Evolutionary conservation across 306 rosid species (phyloP), one percentile per base, ranked within the genome.

Genomic region (Corylus americana): DNA sequence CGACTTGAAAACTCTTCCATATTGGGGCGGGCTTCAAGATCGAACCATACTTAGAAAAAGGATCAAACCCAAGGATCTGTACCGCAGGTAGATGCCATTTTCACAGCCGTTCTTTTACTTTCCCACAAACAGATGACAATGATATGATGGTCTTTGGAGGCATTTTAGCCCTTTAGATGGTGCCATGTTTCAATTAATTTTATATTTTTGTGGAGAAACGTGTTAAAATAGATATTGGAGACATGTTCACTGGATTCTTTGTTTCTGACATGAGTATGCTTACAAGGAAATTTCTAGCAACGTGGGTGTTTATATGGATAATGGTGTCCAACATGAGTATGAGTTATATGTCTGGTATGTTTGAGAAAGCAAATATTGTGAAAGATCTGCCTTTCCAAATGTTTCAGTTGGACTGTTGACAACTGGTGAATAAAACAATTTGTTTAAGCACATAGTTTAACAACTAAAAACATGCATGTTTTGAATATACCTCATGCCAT

Each of bases 11-110:
- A 85, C 88, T 79, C 97, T 96, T 90, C 99, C 99, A 11, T 96
- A 96, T 72, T 96, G 98, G 99, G 99, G 99, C 49, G 97, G 93
- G 82, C 84, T 86, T 76, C 79, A 90, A 16, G 98, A 96, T 74
- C 96, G 98, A 82, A 72, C 92, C 3, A 94, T 96, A 20, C 97
- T 96, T 48, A 89, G 98, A 86, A 96, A 93, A 78, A 91, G 90
- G 86, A 93, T 96, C 77, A 90, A 91, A 53, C 92, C 99, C 64
- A 96, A 96, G 91, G 93, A 92, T 77, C 90, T 93, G 51, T 96
- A 91, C 80, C 94, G 97, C 55, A 91, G 98, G 99, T 96, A 89
- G 80, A 66, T 79, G 71, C 77, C 74, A 45, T 64, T 82, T 70
- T 71, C 72, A 29, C 62, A 67, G 45, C 77, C 8, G 74, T 44